Conservation (phyloP, 805 yeast species). For the Candida nanaspora region DNA sequence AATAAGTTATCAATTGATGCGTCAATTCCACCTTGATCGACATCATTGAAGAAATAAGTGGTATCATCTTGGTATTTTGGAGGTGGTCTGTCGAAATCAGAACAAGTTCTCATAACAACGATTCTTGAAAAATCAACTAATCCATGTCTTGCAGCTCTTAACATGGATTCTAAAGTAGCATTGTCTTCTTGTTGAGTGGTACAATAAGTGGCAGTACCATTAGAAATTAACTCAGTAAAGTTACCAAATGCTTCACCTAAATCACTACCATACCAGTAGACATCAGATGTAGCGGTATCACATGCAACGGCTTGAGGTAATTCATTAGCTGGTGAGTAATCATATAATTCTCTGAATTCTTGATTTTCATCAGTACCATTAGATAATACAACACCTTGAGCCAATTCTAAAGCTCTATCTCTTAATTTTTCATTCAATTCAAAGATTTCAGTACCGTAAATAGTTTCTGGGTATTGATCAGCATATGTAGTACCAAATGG, state of each 20-base stretch:
- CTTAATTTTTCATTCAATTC: slow-evolving; percentile 53
- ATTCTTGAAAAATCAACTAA: slow-evolving; percentile 51
- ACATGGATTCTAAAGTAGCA: slow-evolving; percentile 53
- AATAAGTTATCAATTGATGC: slow-evolving; percentile 46
- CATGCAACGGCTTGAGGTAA: slow-evolving; percentile 43
- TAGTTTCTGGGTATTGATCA: slow-evolving; percentile 41
- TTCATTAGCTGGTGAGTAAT: slow-evolving; percentile 40
- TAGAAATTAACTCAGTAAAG: slow-evolving; percentile 43
- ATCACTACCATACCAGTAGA: slow-evolving; percentile 48
- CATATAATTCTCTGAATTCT: slow-evolving; percentile 40
- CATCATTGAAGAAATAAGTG: slow-evolving; percentile 41
- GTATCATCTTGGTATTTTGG: slow-evolving; percentile 34
- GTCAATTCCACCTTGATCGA: slow-evolving; percentile 42
- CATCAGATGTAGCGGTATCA: slow-evolving; percentile 56
- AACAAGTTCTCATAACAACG: slow-evolving; percentile 53
- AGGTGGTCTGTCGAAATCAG: slow-evolving; percentile 53
- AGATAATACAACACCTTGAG: slow-evolving; percentile 33
- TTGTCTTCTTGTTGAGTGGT: slow-evolving; percentile 63
- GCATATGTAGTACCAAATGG: slow-evolving; percentile 46
- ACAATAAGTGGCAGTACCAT: slow-evolving; percentile 53
- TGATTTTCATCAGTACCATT: slow-evolving; percentile 40
- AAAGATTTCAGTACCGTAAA: slow-evolving; percentile 60
- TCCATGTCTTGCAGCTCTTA: slow-evolving; percentile 47
- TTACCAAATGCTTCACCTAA: slow-evolving; percentile 44
- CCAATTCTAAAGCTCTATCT: slow-evolving; percentile 49